Base-by-base conservation (phyloP, 495 filamentous ascomycete species). In the Glarea lozoyensis region DNA sequence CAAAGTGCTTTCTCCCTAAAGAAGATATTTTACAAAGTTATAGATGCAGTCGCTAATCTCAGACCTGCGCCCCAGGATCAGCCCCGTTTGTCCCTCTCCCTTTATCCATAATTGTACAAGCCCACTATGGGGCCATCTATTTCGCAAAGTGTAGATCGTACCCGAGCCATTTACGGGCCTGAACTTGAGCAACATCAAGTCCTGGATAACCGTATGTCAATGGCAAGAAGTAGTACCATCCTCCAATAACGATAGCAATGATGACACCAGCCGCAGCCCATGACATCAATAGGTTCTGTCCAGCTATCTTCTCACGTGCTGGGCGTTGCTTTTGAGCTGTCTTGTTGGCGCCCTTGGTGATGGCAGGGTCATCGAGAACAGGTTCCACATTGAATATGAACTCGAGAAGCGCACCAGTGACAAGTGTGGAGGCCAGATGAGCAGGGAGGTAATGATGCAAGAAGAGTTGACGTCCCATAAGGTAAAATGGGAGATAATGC, bases 81-180 rank as follows among this genome's bases (percentile, higher is more conserved):
- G 12, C 30, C 41, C 1, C 24, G 23, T 18, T 29, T 16, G 16
- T 12, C 16, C 21, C 15, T 34, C 37, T 20, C 31, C 21, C 33
- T 13, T 17, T 19, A 37, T 41, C 23, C 15, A 1, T 30, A n/a
- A 27, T 42, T 31, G 27, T 37, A 43, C 25, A 25, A 22, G 27
- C 11, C 6, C 42, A 11, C 18, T 15, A n/a, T n/a, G n/a, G n/a
- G n/a, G n/a, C 31, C 40, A 40, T 48, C 40, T 84, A 98, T 76
- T 98, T 98, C 27, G 92, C 92, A 67, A 97, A 98, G 68, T 98
- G 92, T 61, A 98, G 72, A 64, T 98, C 92, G 61, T 98, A 98
- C 35, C 82, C 82, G 56, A 97, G 68, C 92, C 88, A 98, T 68
- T 94, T 94, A 62, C 92, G 77, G 37, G 85, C 78, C 41, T 82